Evolutionary conservation across 1,284 basidiomycete species (phyloP), one percentile per base, ranked within the genome.

Genomic region (Papiliotrema terrestris): DNA sequence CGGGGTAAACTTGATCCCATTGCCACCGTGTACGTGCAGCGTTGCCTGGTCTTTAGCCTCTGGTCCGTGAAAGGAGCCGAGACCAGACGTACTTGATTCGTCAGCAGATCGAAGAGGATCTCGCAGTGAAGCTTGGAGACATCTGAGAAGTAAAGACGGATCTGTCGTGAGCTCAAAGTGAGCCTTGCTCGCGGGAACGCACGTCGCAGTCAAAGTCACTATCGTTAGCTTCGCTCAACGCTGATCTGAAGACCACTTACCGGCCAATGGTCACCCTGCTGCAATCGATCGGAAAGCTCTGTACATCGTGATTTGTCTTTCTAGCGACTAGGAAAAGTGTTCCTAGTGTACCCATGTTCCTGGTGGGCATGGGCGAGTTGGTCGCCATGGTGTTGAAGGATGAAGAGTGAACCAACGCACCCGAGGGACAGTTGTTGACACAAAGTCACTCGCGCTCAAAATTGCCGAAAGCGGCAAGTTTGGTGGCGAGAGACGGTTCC

Each of bases 61-160:
- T 5, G 25, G 52, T 32, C 19, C 14, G 35, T 2, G n/a, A 26
- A 29, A 20, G 19, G 15, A 37, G 9, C 2, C 45, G 17, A 8
- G 25, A 23, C 1, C 36, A n/a, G 20, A 51, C 72, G 64, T 47
- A 74, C 73, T 32, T 62, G 49, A 13, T 63, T 66, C 8, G 66
- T 65, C 0, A 65, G 52, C n/a, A 63, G 37, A 53, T 77, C 72
- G 36, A 76, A 70, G n/a, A 55, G 39, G 55, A 77, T 69, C 55
- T 71, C 69, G 41, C 66, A 69, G 48, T 77, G 75, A 2, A 71
- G 55, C 39, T 73, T 70, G 3, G 74, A 76, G 9, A 77, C 70
- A 46, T 76, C 74, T 2, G 65, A 61, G 20, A 66, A 69, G 58
- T 77, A 74, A 25, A 77, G 58, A 15, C 75, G 67, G 20, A 75